phyloP scores from a whole-genome alignment of 208 protist genomes.

The Trypanosoma rangeli region DNA sequence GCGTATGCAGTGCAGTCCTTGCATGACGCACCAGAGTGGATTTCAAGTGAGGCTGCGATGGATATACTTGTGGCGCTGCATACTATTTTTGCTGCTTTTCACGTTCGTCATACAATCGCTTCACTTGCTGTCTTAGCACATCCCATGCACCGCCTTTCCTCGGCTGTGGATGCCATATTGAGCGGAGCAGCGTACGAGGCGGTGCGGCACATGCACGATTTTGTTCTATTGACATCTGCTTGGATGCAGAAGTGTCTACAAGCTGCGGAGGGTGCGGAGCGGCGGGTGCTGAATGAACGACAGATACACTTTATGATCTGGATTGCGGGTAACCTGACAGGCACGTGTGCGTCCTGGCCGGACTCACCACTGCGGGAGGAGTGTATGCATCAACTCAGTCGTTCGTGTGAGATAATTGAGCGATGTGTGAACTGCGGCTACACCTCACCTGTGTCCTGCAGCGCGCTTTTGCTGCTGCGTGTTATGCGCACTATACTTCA shows the following conservation, averaged over 20 bases:
- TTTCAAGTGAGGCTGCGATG: not conserved
- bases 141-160: not conserved
- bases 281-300: not conserved
- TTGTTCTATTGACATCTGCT: slow-evolving; percentile 3
- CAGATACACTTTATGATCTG: not conserved
- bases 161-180: slow-evolving; percentile 11
- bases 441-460: not conserved
- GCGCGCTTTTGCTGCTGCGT: slow-evolving; percentile 2
- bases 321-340: slow-evolving; percentile 1
- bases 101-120: not conserved
- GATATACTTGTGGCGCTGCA: slow-evolving; percentile 5
- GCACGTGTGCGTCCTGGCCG: slow-evolving; percentile 11
- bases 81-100: slow-evolving; percentile 8
- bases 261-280: not conserved
- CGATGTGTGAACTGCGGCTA: slow-evolving; percentile 3
- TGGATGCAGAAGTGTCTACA: slow-evolving; percentile 5
- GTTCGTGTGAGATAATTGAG: slow-evolving; percentile 18
- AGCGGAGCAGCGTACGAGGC: slow-evolving; percentile 14
- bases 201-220: not conserved
- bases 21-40: not conserved
- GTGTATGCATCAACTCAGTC: slow-evolving; percentile 11
- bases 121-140: not conserved
- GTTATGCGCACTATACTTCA: slow-evolving; percentile 6
- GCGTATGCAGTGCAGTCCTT: not conserved
- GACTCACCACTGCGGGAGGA: slow-evolving; percentile 10